A percentile compares a stretch with the other conserved stretches of the same genome.
Evolutionary conservation across 2,329 filamentous ascomycete species (phyloP).

Genomic region (Neofusicoccum umdonicola): DNA sequence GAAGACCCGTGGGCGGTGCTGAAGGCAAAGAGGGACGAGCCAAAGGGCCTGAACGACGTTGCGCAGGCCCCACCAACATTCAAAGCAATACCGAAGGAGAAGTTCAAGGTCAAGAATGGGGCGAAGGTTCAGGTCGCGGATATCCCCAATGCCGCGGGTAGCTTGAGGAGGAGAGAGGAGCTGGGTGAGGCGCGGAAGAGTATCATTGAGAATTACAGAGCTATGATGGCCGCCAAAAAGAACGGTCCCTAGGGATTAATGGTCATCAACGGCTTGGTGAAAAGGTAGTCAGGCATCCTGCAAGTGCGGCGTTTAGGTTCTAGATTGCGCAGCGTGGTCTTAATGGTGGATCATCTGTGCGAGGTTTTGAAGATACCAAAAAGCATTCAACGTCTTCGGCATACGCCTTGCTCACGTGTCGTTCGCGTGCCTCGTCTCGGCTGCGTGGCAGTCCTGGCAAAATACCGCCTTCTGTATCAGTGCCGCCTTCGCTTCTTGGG

Average conservation of each 20-base stretch:
- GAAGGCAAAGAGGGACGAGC: slow-evolving; percentile 52
- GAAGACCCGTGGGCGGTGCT: slow-evolving; percentile 78
- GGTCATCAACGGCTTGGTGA: background rate
- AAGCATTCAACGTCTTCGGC: background rate
- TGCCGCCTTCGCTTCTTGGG: too few species aligned
- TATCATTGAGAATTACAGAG: slow-evolving; percentile 71
- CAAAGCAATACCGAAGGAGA: slow-evolving; percentile 59
- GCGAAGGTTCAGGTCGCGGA: slow-evolving; percentile 66
- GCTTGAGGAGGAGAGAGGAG: slow-evolving; percentile 70
- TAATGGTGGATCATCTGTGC: background rate
- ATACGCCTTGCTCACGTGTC: background rate
- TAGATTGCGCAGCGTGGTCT: background rate
- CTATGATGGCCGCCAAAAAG: slow-evolving; percentile 14
- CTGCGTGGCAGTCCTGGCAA: background rate
- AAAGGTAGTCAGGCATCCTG: background rate
- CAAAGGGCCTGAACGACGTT: slow-evolving; percentile 53
- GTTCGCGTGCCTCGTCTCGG: background rate
- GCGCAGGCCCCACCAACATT: slow-evolving; percentile 75
- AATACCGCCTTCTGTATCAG: too few species aligned
- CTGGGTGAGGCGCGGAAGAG: slow-evolving; percentile 65
- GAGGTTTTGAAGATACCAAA: background rate
- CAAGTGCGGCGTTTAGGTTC: background rate
- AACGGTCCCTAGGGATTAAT: background rate
- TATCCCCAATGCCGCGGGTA: slow-evolving; percentile 67
- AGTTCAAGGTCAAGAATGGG: slow-evolving; percentile 63